Evolutionary conservation across 129 eudicot species (phyloP).

Genomic region (Lactuca sativa): DNA sequence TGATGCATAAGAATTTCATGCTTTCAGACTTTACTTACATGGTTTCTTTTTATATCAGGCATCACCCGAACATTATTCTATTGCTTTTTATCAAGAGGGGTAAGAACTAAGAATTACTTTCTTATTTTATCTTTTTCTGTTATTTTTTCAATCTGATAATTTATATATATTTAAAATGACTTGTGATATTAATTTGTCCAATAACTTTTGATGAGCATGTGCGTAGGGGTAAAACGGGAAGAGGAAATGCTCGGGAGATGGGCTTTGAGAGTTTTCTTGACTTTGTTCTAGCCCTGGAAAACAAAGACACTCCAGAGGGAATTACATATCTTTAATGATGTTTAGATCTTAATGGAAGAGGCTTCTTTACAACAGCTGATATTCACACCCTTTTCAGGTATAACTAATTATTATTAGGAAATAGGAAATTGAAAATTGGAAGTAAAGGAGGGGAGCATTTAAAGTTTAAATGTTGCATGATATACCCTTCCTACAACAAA

Average conservation of each 20-base stretch:
- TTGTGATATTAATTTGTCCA: neutral
- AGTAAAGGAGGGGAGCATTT: constrained; percentile 77
- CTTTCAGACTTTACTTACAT: too few relatives aligned
- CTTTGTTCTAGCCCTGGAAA: constrained; percentile 93
- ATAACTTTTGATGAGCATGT: constrained; percentile 96
- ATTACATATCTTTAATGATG: constrained; percentile 83
- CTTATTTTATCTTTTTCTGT: neutral
- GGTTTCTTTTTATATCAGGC: too few relatives aligned
- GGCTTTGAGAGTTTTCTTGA: constrained; percentile 94
- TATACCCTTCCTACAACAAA: constrained; percentile 66
- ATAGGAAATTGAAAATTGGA: constrained; percentile 30
- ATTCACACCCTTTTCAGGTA: constrained; percentile 96
- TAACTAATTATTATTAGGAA: neutral
- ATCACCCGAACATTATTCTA: too few relatives aligned
- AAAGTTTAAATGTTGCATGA: constrained; percentile 63
- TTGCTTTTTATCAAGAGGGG: constrained; percentile 85
- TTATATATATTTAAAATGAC: neutral
- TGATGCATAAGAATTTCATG: too few relatives aligned
- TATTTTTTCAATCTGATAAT: neutral
- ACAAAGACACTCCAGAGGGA: constrained; percentile 95
- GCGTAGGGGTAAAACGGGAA: constrained; percentile 82
- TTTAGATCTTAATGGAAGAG: constrained; percentile 91
- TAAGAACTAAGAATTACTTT: constrained; percentile 13
- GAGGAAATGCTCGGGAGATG: constrained; percentile 86
- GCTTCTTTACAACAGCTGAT: constrained; percentile 87